Evolutionary conservation across 2,329 filamentous ascomycete genomes (phyloP).

Genomic region (Xylariaceae sp.): DNA sequence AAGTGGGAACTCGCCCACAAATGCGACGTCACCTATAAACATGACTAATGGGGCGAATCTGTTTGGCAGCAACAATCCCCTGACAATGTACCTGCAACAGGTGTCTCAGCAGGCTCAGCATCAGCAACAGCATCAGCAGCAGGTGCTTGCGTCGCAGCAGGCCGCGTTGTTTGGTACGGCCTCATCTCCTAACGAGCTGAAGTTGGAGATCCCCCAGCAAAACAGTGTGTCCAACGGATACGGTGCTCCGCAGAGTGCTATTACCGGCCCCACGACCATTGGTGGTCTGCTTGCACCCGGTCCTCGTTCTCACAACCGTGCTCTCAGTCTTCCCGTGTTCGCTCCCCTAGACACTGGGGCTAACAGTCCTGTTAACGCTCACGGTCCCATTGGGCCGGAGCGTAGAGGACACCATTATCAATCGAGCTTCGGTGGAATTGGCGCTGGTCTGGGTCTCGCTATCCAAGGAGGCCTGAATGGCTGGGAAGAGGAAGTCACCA

Average conservation of each 20-base stretch:
- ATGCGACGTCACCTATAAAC: slow-evolving; percentile 52
- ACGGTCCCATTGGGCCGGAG: slow-evolving; percentile 43
- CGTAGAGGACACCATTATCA: slow-evolving; percentile 63
- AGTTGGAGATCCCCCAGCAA: slow-evolving; percentile 55
- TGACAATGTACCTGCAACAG: slow-evolving; percentile 90
- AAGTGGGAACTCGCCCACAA: slow-evolving; percentile 52
- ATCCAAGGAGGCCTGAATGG: slow-evolving; percentile 60
- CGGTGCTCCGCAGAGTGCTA: slow-evolving; percentile 42
- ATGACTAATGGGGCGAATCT: slow-evolving; percentile 50
- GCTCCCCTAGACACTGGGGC: slow-evolving; percentile 58
- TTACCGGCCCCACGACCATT: slow-evolving; percentile 60
- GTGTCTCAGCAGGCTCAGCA: slow-evolving; percentile 66
- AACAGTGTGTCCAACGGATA: slow-evolving; percentile 60
- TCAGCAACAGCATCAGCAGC: slow-evolving; percentile 70
- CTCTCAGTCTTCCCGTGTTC: slow-evolving; percentile 77
- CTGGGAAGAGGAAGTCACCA: slow-evolving; percentile 63
- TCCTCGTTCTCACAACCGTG: slow-evolving; percentile 61
- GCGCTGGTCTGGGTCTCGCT: slow-evolving; percentile 54
- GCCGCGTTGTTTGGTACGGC: slow-evolving; percentile 74
- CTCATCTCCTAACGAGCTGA: slow-evolving; percentile 51
- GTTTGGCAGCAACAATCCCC: slow-evolving; percentile 80
- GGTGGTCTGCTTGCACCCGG: slow-evolving; percentile 72
- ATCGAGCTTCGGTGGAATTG: slow-evolving; percentile 56
- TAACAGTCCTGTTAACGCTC: slow-evolving; percentile 45
- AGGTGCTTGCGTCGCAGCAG: slow-evolving; percentile 68